Base-by-base conservation (phyloP, 495 filamentous ascomycete species). In the Aspergillus sparsus region DNA sequence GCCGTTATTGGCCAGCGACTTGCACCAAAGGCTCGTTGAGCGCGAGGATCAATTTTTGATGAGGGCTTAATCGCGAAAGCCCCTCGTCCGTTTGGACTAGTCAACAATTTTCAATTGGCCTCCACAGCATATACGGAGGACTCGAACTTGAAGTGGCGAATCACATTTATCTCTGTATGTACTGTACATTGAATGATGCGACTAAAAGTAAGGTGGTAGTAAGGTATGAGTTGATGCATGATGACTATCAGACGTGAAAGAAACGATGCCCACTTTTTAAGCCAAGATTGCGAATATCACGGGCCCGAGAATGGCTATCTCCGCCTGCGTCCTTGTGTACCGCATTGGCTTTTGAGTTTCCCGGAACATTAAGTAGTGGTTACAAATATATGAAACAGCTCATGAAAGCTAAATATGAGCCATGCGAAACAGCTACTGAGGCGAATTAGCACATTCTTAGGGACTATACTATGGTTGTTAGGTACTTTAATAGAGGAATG, bases 131-230 rank as follows among this genome's bases (percentile, higher is more conserved):
- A 15, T 51, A 51, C 21, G 49, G 49, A 12, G 21, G 32, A 34
- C 31, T 33, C 21, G 49, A 51, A 13, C 32, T n/a, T 7, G 11
- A 32, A 8, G 21, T 32, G 13, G 49, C 21, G 9, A 33, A 34
- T 51, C 27, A 47, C 16, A 18, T 21, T 47, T 21, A 10, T 47
- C 44, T 18, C 44, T n/a, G 10, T 21, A 16, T 47, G 15, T 15
- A 9, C 9, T 47, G 44, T 9, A 21, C 10, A 15, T 47, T n/a
- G 11, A 11, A 11, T 41, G 37, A 10, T 41, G n/a, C 37, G 8
- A 41, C 37, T 41, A n/a, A 47, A 21, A 51, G 31, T 21, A 11
- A 32, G 49, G 49, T 33, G 49, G 32, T 34, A 7, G 49, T 49
- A 33, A 15, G 49, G 32, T 51, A 33, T 12, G 6, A 51, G 6